Percentiles rank a stretch among this genome's conserved stretches.
Conservation (phyloP, 805 yeast genomes). For the Teunomyces tritomae region DNA sequence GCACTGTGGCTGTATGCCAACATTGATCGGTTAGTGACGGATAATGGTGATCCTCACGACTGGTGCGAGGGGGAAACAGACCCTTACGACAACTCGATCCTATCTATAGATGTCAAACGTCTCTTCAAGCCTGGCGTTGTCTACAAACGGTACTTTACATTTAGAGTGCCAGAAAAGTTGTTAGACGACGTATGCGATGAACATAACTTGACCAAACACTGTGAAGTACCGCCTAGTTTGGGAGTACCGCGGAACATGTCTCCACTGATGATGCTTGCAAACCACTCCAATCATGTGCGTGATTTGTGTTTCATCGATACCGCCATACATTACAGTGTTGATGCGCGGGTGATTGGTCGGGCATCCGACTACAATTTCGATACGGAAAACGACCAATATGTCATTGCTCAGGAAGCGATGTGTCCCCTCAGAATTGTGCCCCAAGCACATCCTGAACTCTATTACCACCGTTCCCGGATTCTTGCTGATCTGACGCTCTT, state of each 20-base stretch:
- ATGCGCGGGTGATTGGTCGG: conserved; percentile 40
- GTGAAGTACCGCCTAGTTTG: conserved; percentile 36
- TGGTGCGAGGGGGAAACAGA: conserved; percentile 48
- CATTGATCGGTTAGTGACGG: conserved; percentile 35
- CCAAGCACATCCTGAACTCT: conserved; percentile 18
- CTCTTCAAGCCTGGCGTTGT: conserved; percentile 36
- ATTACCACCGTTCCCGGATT: conserved; percentile 13
- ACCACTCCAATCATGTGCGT: conserved; percentile 19
- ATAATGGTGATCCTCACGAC: conserved; percentile 28
- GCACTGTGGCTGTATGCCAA: conserved; percentile 46
- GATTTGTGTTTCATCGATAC: conserved; percentile 39
- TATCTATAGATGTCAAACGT: conserved; percentile 36
- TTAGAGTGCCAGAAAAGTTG: conserved; percentile 39
- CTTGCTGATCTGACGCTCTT: conserved; percentile 21
- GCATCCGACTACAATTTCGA: conserved; percentile 32
- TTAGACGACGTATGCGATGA: conserved; percentile 39
- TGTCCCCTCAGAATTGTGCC: conserved; percentile 39
- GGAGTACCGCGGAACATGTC: conserved; percentile 30
- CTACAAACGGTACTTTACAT: conserved; percentile 42
- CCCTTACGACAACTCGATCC: conserved; percentile 35
- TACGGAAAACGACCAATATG: conserved; percentile 28
- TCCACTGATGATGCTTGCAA: conserved; percentile 24
- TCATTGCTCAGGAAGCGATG: conserved; percentile 33
- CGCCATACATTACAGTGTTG: conserved; percentile 33
- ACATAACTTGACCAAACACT: conserved; percentile 34